These are phyloP conservation scores for Cryptosporidium andersoni DNA, from an alignment of 169 alveolate species.

Conservation along the genomic window DNA sequence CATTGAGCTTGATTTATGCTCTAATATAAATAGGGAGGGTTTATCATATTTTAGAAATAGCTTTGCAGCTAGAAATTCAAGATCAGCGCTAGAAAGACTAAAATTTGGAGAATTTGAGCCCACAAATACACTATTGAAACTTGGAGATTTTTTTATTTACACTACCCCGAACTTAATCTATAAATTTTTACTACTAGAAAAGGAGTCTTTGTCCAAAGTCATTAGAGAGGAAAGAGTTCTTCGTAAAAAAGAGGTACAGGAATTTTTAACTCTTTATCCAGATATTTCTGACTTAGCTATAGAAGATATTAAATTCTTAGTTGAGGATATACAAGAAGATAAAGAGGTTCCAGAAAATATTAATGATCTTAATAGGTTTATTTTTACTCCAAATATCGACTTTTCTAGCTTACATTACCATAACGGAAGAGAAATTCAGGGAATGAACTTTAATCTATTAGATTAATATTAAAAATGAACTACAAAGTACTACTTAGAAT, in stretches of 20 bases:
- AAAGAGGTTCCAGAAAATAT: background rate
- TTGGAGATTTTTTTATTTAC: conserved; percentile 46
- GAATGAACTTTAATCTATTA: conserved; percentile 6
- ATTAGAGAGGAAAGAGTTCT: conserved; percentile 13
- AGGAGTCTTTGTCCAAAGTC: conserved; percentile 16
- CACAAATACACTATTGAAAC: conserved; percentile 31
- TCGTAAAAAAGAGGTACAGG: conserved; percentile 9
- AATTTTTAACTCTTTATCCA: conserved; percentile 25
- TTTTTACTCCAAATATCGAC: background rate
- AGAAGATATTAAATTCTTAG: conserved; percentile 19
- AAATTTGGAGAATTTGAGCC: conserved; percentile 32
- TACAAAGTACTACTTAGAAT: conserved; percentile 17
- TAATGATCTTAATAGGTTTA: background rate
- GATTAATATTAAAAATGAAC: conserved; percentile 22
- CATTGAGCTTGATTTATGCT: conserved; percentile 25
- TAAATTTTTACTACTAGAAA: conserved; percentile 39
- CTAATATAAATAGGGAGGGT: conserved; percentile 51
- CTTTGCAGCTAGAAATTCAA: background rate
- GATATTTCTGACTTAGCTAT: conserved; percentile 23
- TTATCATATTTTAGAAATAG: conserved; percentile 20
- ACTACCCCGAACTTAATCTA: conserved; percentile 39
- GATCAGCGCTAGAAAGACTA: background rate
- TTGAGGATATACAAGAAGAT: conserved; percentile 18
- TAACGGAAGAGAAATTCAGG: background rate
- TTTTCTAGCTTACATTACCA: background rate